These are phyloP conservation scores for Suillus luteus DNA, from an alignment of 768 basidiomycete genomes.

Conservation along the genomic window DNA sequence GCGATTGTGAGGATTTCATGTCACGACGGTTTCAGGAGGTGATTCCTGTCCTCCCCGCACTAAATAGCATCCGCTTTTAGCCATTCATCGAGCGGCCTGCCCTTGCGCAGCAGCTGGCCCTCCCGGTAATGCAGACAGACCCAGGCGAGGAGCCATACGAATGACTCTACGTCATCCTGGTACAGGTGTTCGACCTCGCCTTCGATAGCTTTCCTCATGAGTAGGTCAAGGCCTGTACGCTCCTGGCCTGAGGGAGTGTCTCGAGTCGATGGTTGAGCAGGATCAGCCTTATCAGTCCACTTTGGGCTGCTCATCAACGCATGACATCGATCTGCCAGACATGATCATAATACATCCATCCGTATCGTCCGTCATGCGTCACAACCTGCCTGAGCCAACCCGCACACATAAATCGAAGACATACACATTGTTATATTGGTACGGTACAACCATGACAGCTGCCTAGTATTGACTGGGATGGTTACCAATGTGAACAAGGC, in stretches of 20 bases:
- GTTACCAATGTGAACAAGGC: no score
- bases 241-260: not conserved
- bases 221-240: constrained; percentile 14
- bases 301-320: no score
- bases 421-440: no score
- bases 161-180: not conserved
- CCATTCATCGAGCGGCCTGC: not conserved
- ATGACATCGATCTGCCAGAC: no score
- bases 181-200: constrained; percentile 1
- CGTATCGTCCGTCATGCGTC: no score
- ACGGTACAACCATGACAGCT: no score
- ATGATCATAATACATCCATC: no score
- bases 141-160: constrained; percentile 6
- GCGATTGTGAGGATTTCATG: not conserved
- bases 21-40: not conserved
- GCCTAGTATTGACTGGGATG: no score
- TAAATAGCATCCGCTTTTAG: not conserved
- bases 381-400: no score
- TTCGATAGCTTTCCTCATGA: not conserved
- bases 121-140: not conserved
- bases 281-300: no score
- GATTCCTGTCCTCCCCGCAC: not conserved
- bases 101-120: not conserved
- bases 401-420: no score
- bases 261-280: not conserved